Conservation (phyloP, 495 filamentous ascomycete species). For the Darksidea phi region DNA sequence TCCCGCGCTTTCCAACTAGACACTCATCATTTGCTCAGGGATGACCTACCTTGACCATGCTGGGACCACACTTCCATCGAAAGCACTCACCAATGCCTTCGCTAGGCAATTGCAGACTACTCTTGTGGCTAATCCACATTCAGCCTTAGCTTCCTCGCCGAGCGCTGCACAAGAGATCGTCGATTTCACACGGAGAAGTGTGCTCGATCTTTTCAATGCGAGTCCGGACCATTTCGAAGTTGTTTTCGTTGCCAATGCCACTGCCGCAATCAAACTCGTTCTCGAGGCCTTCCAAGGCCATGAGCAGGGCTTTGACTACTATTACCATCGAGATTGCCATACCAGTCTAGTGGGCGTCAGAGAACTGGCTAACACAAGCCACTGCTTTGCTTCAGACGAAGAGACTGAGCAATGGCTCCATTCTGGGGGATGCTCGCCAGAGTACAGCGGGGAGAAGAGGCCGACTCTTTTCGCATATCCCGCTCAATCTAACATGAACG, state of each 20-base stretch:
- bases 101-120: slow-evolving; percentile 55
- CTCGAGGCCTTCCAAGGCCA: slow-evolving; percentile 62
- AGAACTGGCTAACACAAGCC: slow-evolving; percentile 56
- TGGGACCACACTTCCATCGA: slow-evolving; percentile 70
- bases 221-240: slow-evolving; percentile 64
- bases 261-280: slow-evolving; percentile 69
- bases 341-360: slow-evolving; percentile 71
- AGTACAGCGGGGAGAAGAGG: background rate
- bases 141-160: slow-evolving; percentile 60
- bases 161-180: slow-evolving; percentile 60
- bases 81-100: slow-evolving; percentile 60
- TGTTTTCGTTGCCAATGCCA: slow-evolving; percentile 68
- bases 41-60: slow-evolving; percentile 70
- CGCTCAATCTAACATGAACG: slow-evolving; percentile 78
- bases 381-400: slow-evolving; percentile 64
- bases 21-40: slow-evolving; percentile 26
- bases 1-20: background rate
- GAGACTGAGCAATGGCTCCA: slow-evolving; percentile 67
- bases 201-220: slow-evolving; percentile 63
- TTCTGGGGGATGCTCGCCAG: background rate
- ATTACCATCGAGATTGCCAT: slow-evolving; percentile 72
- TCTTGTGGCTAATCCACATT: slow-evolving; percentile 77
- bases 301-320: slow-evolving; percentile 62
- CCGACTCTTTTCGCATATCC: slow-evolving; percentile 67
- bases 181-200: slow-evolving; percentile 57